Percentiles rank a stretch among this genome's conserved stretches.
phyloP scores from a whole-genome alignment of 305 asterid species.

The Ilex paraguariensis region DNA sequence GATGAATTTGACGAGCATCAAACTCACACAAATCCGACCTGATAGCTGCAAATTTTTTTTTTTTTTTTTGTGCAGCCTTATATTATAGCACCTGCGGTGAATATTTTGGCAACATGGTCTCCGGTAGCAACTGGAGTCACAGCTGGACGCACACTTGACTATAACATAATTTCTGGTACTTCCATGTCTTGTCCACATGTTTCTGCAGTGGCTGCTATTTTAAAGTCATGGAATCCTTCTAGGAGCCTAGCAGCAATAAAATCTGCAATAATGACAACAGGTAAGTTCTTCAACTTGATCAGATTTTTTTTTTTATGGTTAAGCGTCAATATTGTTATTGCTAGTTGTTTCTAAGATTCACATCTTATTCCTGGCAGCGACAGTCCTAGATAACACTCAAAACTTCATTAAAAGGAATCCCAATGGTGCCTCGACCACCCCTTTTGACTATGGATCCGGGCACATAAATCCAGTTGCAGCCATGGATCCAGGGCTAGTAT shows the following conservation, averaged over 20 bases:
- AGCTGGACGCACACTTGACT: slow-evolving; percentile 43
- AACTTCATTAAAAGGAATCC: slow-evolving; percentile 43
- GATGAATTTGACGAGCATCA: too few species aligned
- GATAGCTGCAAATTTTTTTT: too few species aligned
- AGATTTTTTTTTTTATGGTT: too few species aligned
- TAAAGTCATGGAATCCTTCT: slow-evolving; percentile 50
- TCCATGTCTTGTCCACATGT: slow-evolving; percentile 77
- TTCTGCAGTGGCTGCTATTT: slow-evolving; percentile 48
- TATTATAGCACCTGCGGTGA: slow-evolving; percentile 58
- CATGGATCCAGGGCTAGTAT: slow-evolving; percentile 50
- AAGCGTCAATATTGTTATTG: too few species aligned
- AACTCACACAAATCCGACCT: too few species aligned
- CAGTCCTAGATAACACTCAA: slow-evolving; percentile 35
- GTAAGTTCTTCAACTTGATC: slow-evolving; percentile 20
- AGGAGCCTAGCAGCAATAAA: slow-evolving; percentile 71
- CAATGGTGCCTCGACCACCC: slow-evolving; percentile 32
- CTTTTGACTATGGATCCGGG: slow-evolving; percentile 63
- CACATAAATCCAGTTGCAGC: slow-evolving; percentile 57
- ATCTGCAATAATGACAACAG: slow-evolving; percentile 69
- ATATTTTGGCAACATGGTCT: slow-evolving; percentile 70
- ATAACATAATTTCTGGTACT: slow-evolving; percentile 57
- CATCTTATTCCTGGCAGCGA: slow-evolving; percentile 30
- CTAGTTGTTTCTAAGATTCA: background rate
- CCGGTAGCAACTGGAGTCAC: slow-evolving; percentile 34
- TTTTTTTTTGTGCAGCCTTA: slow-evolving; percentile 40